Evolutionary conservation across 768 basidiomycete genomes (phyloP), one percentile per base, ranked within the genome.

Genomic region (Trametes gibbosa): DNA sequence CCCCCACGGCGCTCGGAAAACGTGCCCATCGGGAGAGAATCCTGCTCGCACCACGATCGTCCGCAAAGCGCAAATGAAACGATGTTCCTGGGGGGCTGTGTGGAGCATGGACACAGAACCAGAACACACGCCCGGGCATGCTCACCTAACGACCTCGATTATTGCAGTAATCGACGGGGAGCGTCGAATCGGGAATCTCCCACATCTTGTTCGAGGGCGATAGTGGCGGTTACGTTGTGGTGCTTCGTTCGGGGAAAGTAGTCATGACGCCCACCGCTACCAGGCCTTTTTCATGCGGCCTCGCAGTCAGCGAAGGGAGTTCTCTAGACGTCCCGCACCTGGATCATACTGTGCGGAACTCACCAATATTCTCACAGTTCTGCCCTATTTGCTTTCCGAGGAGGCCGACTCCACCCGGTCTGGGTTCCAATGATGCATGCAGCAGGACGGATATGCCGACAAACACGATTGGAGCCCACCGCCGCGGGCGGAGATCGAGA

Each of bases 41-140:
- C 21, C n/a, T 12, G 10, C 52, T 53, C 52, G 52, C 52, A 45
- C 43, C 29, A 53, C 52, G 52, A 53, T 53, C 52, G 41, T 51
- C 21, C 13, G 27, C 41, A 3, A 23, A 19, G 19, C 27, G 32
- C 41, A 45, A 34, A 53, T 43, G 41, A 53, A 52, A 17, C 24
- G n/a, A 52, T 45, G 52, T 53, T 34, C 52, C 52, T 53, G 52
- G 27, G 32, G 34, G 52, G 52, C 52, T 53, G 52, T 53, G 52
- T 43, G 42, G 19, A 24, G 42, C 42, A 6, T 43, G 7, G 5
- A 19, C 42, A 21, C n/a, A 43, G 17, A 39, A 4, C 37, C n/a
- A 43, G 17, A 39, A 4, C 37, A 39, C 4, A 5, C 37, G 13
- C 37, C 13, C 17, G 3, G n/a, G 37, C 4, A 39, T 39, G 13